Evolutionary conservation across 305 asterid genomes (phyloP).

Genomic region (Stenogyne calaminthoides): DNA sequence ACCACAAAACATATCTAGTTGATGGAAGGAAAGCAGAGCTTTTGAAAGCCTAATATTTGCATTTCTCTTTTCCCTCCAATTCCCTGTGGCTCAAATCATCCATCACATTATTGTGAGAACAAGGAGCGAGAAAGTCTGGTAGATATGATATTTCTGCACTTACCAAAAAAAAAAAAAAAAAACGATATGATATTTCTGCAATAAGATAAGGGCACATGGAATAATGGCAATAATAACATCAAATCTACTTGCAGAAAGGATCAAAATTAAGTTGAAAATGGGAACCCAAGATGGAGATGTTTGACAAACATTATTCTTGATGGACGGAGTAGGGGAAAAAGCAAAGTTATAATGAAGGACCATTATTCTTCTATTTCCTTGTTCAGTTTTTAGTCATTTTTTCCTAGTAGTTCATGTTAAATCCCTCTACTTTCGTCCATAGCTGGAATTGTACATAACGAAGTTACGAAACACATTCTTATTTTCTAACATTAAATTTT

Average conservation of each 20-base stretch:
- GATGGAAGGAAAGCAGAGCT: no score
- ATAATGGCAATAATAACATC: background rate
- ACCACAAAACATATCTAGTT: no score
- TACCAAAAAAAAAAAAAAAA: no score
- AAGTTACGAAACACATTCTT: background rate
- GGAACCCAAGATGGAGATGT: background rate
- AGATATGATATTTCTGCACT: no score
- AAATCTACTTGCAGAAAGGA: background rate
- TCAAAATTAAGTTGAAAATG: background rate
- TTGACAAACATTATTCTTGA: background rate
- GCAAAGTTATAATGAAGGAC: background rate
- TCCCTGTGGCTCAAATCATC: no score
- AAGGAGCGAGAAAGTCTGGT: no score
- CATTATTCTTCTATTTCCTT: background rate
- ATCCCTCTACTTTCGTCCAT: background rate
- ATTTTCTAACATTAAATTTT: constrained; percentile 21
- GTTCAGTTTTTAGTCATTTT: background rate
- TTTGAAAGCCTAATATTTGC: no score
- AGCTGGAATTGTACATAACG: constrained; percentile 1
- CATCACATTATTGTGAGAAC: no score
- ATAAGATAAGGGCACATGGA: background rate
- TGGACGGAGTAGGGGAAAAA: background rate
- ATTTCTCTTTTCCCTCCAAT: no score
- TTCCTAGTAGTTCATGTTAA: background rate
- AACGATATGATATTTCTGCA: background rate